Conservation (phyloP, 805 yeast species). For the Starmerella lactis-condensi region DNA sequence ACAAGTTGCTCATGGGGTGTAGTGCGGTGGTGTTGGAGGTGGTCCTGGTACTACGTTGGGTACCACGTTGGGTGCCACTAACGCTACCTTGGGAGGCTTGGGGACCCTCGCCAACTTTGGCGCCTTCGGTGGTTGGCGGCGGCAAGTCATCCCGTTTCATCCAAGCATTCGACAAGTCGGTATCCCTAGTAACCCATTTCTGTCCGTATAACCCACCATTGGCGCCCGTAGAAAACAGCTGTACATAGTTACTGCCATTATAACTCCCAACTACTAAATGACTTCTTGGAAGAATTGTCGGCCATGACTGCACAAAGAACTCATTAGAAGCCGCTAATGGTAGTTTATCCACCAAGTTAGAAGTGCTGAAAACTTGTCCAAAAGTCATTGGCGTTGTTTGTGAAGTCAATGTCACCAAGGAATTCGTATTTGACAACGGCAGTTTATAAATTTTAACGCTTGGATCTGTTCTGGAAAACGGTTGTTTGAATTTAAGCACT, state of each 20-base stretch:
- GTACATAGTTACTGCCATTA: background rate
- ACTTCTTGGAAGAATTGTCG: slow-evolving; percentile 14
- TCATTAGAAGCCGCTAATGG: slow-evolving; percentile 23
- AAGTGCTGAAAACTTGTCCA: slow-evolving; percentile 24
- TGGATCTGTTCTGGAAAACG: no score
- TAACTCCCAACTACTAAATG: slow-evolving; percentile 6
- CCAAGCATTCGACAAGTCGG: background rate
- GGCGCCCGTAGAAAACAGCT: slow-evolving; percentile 8
- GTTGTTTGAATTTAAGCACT: no score
- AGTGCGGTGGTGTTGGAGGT: no score
- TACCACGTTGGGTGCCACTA: background rate
- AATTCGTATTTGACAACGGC: no score
- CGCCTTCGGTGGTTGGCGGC: background rate
- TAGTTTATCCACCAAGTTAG: slow-evolving; percentile 17
- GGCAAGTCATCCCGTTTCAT: no score
- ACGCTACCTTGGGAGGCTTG: background rate
- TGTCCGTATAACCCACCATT: slow-evolving; percentile 16
- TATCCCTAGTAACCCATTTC: slow-evolving; percentile 2
- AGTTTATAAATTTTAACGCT: no score
- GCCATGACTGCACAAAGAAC: slow-evolving; percentile 13
- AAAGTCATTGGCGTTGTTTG: slow-evolving; percentile 21
- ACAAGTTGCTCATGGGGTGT: no score
- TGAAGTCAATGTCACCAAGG: slow-evolving; percentile 19
- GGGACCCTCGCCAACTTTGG: background rate
- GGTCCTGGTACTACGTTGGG: background rate